Evolutionary conservation across 306 rosid genomes (phyloP).

Genomic region (Hylodesmum podocarpum): DNA sequence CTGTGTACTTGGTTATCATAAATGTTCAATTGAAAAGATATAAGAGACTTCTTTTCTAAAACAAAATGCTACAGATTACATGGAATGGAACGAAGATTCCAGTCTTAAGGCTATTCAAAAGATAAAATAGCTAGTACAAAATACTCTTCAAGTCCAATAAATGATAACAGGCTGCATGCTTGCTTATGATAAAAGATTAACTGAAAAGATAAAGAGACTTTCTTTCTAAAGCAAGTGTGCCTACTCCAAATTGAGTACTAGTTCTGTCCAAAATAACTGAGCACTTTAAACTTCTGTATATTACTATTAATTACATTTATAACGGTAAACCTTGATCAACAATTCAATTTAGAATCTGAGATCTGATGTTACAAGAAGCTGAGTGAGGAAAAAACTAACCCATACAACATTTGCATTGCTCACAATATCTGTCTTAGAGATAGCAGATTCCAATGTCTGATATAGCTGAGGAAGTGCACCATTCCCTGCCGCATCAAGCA

Average conservation of each 20-base stretch:
- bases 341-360: neutral
- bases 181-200: neutral
- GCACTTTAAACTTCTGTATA: neutral
- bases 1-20: no score
- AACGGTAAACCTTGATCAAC: neutral
- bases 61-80: constrained; percentile 14
- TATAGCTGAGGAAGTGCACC: constrained; percentile 58
- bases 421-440: constrained; percentile 32
- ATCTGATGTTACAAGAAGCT: neutral
- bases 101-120: neutral
- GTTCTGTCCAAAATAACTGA: neutral
- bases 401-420: constrained; percentile 65
- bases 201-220: neutral
- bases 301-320: neutral
- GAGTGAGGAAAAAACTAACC: constrained; percentile 52
- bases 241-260: neutral
- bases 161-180: neutral
- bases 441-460: constrained; percentile 58
- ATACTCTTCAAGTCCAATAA: neutral
- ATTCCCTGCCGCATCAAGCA: constrained; percentile 71
- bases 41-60: no score
- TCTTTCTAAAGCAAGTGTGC: neutral
- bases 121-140: neutral
- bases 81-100: neutral
- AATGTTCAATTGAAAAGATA: no score